A percentile compares a stretch with the other conserved stretches of the same genome.
Evolutionary conservation across 2,329 filamentous ascomycete genomes (phyloP).

Genomic region (Ceratocystis lukuohia): DNA sequence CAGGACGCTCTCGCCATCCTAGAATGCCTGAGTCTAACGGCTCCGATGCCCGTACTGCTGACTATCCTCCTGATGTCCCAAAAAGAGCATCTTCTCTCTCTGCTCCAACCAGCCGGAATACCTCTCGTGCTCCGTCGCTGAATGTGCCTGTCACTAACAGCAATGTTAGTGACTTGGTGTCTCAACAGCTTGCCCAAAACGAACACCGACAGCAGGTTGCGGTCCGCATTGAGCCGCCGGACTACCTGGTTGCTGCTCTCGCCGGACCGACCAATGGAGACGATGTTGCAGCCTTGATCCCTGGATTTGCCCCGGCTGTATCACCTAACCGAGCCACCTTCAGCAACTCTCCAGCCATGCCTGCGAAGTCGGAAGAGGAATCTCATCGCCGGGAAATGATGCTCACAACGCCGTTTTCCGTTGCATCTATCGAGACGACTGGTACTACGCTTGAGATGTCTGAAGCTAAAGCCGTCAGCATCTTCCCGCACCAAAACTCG

Average conservation of each 20-base stretch:
- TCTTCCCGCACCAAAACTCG: slow-evolving; percentile 51
- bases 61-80: slow-evolving; percentile 46
- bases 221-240: slow-evolving; percentile 23
- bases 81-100: slow-evolving; percentile 47
- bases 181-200: slow-evolving; percentile 1
- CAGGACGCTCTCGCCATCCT: slow-evolving; percentile 25
- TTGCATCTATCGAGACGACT: slow-evolving; percentile 47
- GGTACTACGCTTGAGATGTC: slow-evolving; percentile 49
- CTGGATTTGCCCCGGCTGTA: slow-evolving; percentile 13
- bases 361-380: slow-evolving; percentile 10
- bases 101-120: slow-evolving; percentile 47
- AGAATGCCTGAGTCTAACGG: slow-evolving; percentile 37
- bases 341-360: not conserved
- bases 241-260: slow-evolving; percentile 23
- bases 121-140: slow-evolving; percentile 40
- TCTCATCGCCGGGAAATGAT: slow-evolving; percentile 15
- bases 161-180: slow-evolving; percentile 24
- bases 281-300: slow-evolving; percentile 4
- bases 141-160: slow-evolving; percentile 42
- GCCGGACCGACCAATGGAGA: not conserved
- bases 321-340: slow-evolving; percentile 3
- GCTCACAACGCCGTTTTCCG: slow-evolving; percentile 41
- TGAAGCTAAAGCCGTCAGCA: slow-evolving; percentile 47
- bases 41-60: slow-evolving; percentile 43
- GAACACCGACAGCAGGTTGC: slow-evolving; percentile 17